Percentiles rank a stretch among this genome's conserved stretches.
These are phyloP conservation scores for Leptographium procerum DNA, from an alignment of 2,329 filamentous ascomycete genomes.

Conservation along the genomic window DNA sequence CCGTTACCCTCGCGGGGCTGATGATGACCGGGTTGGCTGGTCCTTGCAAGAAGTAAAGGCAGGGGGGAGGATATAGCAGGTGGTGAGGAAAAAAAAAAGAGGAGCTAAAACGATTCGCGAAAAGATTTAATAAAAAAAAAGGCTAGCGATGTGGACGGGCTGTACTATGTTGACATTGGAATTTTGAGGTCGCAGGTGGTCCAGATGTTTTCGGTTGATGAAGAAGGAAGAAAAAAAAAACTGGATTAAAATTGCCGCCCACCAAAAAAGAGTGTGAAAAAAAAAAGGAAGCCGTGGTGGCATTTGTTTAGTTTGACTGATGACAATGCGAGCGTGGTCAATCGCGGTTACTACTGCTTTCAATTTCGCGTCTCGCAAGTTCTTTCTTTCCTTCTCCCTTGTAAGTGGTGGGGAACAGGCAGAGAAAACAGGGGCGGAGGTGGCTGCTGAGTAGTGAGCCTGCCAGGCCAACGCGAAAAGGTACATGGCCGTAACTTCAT, in stretches of 20 bases:
- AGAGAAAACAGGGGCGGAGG: background rate
- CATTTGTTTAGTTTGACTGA: conserved; percentile 12
- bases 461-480: background rate
- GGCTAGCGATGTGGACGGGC: background rate
- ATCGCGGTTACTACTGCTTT: conserved; percentile 13
- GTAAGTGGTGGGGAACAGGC: conserved; percentile 3
- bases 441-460: conserved; percentile 4
- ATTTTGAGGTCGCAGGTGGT: background rate
- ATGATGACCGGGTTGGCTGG: conserved; percentile 4
- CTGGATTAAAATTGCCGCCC: background rate
- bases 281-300: conserved; percentile 2
- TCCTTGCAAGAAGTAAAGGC: conserved; percentile 3
- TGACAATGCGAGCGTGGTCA: conserved; percentile 9
- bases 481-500: conserved; percentile 3
- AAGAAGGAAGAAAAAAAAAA: background rate
- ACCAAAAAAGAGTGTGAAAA: background rate
- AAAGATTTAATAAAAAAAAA: background rate
- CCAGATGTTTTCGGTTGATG: background rate
- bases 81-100: conserved; percentile 1
- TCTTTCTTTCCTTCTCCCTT: conserved; percentile 1
- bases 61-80: conserved; percentile 1
- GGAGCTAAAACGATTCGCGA: conserved; percentile 5
- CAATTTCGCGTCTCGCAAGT: conserved; percentile 8
- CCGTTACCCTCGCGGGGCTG: background rate
- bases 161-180: background rate